Base-by-base conservation (phyloP, 345 rosid genomes). In the Geranium brycei region DNA sequence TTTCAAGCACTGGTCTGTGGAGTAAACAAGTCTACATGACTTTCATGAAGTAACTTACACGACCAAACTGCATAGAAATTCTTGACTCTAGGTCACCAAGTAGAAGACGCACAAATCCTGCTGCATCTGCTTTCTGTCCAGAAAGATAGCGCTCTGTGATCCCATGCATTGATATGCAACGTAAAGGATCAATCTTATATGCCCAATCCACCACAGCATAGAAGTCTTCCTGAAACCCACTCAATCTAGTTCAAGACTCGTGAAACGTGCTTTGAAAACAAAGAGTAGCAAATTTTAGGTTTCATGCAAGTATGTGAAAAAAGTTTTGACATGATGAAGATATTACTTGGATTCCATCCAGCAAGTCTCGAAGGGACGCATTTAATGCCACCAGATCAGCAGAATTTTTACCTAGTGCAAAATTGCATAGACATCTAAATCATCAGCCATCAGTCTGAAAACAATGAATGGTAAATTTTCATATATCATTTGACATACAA, bases 171-270 rank as follows among this genome's bases (percentile, higher is more conserved):
- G 99, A 93, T 81, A 93, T 88, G 87, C 99, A 90, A 60, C 95
- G 92, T 56, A 93, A 76, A 65, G 99, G 97, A 74, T 93, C 99
- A 56, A 88, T 88, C 79, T 88, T 93, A 80, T 93, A 93, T 57
- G 99, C 99, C 99, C 99, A 93, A 78, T 93, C 99, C 70, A 93
- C 96, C 67, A 93, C 96, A 70, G 99, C 97, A 79, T 83, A 90
- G 70, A 93, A 93, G 75, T 93, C 99, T 76, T 93, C 97, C 99
- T 93, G 72, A 60, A 74, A 65, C 65, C 62, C 68, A 81, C 28
- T 23, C 28, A 23, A 23, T 23, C 28, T 23, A 23, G 28, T 23
- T 23, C 28, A 23, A 23, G 28, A 23, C 28, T 23, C 28, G 2
- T 23, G 28, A 23, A 23, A 23, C 28, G 28, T 23, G 28, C 28